Conservation (phyloP, 148 eudicot species). For the Vaccinium darrowii region DNA sequence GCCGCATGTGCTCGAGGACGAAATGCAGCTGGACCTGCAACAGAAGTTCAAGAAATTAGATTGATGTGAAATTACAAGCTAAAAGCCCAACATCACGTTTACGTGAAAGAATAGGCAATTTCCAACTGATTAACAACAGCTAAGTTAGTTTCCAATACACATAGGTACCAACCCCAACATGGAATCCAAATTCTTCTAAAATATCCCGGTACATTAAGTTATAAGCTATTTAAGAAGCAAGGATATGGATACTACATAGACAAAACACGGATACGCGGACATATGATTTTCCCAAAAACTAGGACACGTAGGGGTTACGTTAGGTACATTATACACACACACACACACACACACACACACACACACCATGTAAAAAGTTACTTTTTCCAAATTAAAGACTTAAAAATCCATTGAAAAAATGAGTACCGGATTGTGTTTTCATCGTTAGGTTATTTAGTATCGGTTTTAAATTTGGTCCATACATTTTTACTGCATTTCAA, state of each 20-base stretch:
- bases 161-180: background rate
- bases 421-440: background rate
- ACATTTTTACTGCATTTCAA: no score
- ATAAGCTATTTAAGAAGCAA: no score
- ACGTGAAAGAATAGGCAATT: background rate
- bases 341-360: background rate
- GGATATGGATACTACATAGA: no score
- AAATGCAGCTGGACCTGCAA: conserved; percentile 98
- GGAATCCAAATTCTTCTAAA: background rate
- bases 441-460: no score
- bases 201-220: background rate
- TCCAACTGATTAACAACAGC: background rate
- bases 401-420: background rate
- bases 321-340: no score
- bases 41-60: conserved; percentile 13
- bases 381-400: background rate
- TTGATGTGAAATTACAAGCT: conserved; percentile 8
- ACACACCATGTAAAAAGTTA: no score
- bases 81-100: background rate
- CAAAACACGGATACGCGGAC: no score
- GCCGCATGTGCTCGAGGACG: conserved; percentile 92
- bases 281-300: no score
- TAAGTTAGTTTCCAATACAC: background rate
- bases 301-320: no score
- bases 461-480: background rate